Evolutionary conservation across 2,329 filamentous ascomycete species (phyloP).

Genomic region (Fusarium anguioides): DNA sequence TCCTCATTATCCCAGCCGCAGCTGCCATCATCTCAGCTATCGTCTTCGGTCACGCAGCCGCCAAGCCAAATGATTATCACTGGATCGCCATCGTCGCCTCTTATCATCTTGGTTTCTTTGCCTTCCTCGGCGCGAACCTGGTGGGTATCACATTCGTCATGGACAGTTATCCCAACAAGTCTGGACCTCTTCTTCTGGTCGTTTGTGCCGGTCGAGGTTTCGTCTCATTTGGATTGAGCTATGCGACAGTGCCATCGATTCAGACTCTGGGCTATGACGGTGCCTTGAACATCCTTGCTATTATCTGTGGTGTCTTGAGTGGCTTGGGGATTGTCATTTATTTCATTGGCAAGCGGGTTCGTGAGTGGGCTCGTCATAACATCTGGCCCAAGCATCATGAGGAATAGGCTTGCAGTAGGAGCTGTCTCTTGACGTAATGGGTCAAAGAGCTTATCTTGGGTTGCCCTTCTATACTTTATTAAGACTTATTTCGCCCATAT

Average conservation of each 20-base stretch:
- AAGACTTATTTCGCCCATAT: too few relatives aligned
- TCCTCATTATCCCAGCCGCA: background rate
- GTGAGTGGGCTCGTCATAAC: constrained; percentile 5
- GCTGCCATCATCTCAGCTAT: background rate
- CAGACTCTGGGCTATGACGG: constrained; percentile 2
- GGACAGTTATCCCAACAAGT: constrained; percentile 16
- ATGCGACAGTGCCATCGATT: constrained; percentile 4
- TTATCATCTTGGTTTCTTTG: constrained; percentile 12
- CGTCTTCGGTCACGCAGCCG: constrained; percentile 1
- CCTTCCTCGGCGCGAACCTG: constrained; percentile 4
- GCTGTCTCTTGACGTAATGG: too few relatives aligned
- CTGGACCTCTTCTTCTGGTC: background rate
- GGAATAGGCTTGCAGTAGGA: too few relatives aligned
- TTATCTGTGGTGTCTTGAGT: constrained; percentile 1
- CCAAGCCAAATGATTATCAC: constrained; percentile 1
- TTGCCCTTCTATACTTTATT: too few relatives aligned
- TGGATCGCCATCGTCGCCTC: constrained; percentile 4
- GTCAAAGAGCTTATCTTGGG: too few relatives aligned
- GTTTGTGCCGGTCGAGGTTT: constrained; percentile 7
- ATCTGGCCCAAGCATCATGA: constrained; percentile 20
- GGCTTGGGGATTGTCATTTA: constrained; percentile 2
- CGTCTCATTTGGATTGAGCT: background rate
- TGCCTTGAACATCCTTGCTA: constrained; percentile 16
- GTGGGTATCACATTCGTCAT: constrained; percentile 9
- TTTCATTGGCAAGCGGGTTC: constrained; percentile 3